Evolutionary conservation across 1,139 yeast genomes (phyloP).

Genomic region (Scheffersomyces segobiensis): DNA sequence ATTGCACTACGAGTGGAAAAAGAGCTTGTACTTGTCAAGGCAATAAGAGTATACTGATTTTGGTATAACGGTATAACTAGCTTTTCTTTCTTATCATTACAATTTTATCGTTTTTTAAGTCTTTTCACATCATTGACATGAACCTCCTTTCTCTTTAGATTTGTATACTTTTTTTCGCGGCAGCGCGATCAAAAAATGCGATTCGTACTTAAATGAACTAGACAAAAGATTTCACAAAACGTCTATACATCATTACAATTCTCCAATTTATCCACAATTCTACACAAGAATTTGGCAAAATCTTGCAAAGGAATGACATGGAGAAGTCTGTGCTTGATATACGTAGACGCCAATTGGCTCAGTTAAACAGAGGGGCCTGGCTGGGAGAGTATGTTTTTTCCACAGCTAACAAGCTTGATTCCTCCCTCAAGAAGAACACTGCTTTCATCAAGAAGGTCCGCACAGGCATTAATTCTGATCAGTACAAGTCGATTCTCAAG

Average conservation of each 20-base stretch:
- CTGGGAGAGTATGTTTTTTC: conserved; percentile 37
- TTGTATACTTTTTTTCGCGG: not conserved
- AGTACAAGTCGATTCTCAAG: conserved; percentile 44
- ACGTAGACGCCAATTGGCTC: conserved; percentile 37
- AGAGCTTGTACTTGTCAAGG: not conserved
- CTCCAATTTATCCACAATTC: not conserved
- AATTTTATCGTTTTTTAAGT: not conserved
- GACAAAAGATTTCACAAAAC: not conserved
- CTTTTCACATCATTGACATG: not conserved
- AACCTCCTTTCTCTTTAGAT: not conserved
- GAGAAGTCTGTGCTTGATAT: conserved; percentile 5
- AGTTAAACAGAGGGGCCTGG: conserved; percentile 55
- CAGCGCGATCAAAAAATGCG: not conserved
- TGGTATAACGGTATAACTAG: no score
- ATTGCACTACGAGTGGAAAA: not conserved
- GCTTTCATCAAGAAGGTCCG: conserved; percentile 75
- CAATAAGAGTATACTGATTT: no score
- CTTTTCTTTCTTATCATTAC: not conserved
- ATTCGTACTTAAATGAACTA: no score
- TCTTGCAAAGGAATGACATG: not conserved
- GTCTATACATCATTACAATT: not conserved
- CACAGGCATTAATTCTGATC: conserved; percentile 54
- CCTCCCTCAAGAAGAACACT: conserved; percentile 81
- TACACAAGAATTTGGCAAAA: not conserved
- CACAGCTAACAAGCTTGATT: conserved; percentile 52